phyloP scores from a whole-genome alignment of 805 yeast genomes.

The Priceomyces castillae region DNA sequence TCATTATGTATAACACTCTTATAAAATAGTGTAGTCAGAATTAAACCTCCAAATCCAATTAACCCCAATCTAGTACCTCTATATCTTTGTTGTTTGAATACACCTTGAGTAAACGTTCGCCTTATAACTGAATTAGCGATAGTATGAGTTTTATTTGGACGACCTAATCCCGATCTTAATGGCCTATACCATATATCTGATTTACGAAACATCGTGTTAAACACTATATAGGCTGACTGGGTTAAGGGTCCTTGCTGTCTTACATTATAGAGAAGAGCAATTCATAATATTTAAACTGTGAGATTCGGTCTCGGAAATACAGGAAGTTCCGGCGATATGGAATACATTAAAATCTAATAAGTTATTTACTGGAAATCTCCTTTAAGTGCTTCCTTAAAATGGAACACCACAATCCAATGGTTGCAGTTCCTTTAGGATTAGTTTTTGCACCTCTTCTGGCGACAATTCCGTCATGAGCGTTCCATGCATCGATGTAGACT shows the following conservation, averaged over 20 bases:
- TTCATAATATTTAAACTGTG: no score
- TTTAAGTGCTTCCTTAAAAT: conserved; percentile 30
- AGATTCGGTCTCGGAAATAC: no score
- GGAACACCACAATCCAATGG: conserved; percentile 50
- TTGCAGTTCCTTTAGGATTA: conserved; percentile 51
- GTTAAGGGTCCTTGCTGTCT: neutral
- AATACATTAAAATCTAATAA: neutral
- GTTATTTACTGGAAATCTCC: conserved; percentile 4
- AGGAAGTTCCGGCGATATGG: no score
- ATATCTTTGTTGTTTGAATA: neutral
- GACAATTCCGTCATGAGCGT: conserved; percentile 85
- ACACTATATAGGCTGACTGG: neutral
- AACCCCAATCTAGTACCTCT: conserved; percentile 2
- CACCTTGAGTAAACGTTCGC: neutral
- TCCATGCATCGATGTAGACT: conserved; percentile 64
- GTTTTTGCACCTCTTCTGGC: conserved; percentile 64
- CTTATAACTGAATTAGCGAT: neutral
- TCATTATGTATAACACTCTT: conserved; percentile 19
- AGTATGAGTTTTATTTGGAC: neutral
- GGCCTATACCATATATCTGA: neutral
- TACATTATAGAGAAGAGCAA: no score
- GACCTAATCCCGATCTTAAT: neutral
- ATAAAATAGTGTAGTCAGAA: conserved; percentile 2
- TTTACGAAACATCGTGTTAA: neutral
- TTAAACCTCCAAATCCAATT: conserved; percentile 8